Evolutionary conservation across 1,139 yeast species (phyloP), one percentile per base, ranked within the genome.

Genomic region (Yamadazyma sp.): DNA sequence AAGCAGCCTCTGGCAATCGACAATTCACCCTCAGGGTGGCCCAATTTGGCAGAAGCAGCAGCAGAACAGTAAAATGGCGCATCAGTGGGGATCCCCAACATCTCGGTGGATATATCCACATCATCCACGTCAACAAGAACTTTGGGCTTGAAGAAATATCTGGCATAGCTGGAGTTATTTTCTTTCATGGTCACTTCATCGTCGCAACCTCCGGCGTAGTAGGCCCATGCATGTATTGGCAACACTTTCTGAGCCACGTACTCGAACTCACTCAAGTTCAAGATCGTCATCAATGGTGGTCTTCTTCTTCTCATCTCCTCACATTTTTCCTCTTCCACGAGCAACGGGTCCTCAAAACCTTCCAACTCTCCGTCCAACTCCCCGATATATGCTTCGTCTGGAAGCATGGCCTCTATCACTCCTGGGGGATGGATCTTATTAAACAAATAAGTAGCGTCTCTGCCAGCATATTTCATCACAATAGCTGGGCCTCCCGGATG

Each of bases 181-280:
- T 88, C 95, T 48, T 96, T 75, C 60, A 85, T 59, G 2, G 95
- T 73, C 47, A 88, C 77, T 62, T 88, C 96, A 59, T 88, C 96
- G 56, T 87, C 95, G 16, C 91, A 73, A 10, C 89, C 96, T 24
- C 88, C 81, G 2, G 91, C 81, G 58, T 86, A 88, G 61, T 88
- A 88, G 6, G 88, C 88, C 88, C 95, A 84, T 0, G 91, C 95
- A 17, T 79, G 75, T 40, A 75, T 75, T 23, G 85, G 73, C 64
- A 87, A 64, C 33, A 85, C 81, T 45, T 77, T 73, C 37, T 84
- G 73, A 2, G 96, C 95, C 33, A 88, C 77, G 47, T 75, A 73
- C 58, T 88, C 96, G 52, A 88, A 87, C 55, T 86, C 94, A 40
- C 77, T 73, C 42, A 83, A 49, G 53, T 83, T 84, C 59, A 45